A percentile compares a stretch with the other conserved stretches of the same genome.
Conservation (phyloP, 2,329 filamentous ascomycete species). For the Xenoacremonium recifei region DNA sequence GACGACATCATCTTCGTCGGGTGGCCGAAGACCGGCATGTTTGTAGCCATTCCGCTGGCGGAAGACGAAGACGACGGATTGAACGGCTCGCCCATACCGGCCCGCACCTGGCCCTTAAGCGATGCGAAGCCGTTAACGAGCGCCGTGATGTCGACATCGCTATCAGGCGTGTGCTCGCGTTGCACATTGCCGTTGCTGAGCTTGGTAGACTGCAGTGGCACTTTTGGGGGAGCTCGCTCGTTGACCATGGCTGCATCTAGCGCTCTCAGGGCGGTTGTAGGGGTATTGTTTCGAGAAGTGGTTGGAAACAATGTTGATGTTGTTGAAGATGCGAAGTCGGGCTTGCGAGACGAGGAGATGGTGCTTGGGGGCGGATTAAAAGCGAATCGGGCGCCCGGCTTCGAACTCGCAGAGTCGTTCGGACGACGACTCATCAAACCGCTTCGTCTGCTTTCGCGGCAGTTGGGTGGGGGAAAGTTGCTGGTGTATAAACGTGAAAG, state of each 20-base stretch:
- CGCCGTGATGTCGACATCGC: constrained; percentile 33
- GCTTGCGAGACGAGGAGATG: constrained; percentile 14
- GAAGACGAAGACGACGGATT: constrained; percentile 5
- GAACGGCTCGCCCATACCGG: constrained; percentile 11
- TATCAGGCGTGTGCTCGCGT: constrained; percentile 29
- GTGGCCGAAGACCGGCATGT: constrained; percentile 35
- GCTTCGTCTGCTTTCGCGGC: constrained; percentile 6
- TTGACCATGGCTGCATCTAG: constrained; percentile 43
- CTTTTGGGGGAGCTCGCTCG: constrained; percentile 46
- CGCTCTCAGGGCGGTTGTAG: constrained; percentile 14
- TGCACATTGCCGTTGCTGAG: constrained; percentile 26
- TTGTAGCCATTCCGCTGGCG: constrained; percentile 12
- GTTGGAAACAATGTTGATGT: constrained; percentile 3
- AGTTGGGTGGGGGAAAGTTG: constrained; percentile 11
- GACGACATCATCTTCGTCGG: constrained; percentile 45
- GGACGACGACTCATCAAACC: constrained; percentile 3
- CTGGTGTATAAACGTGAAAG: constrained; percentile 11
- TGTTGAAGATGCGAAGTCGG: constrained; percentile 12
- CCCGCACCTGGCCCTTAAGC: constrained; percentile 22
- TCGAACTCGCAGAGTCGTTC: background rate
- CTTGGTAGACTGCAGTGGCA: constrained; percentile 38
- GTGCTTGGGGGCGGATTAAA: constrained; percentile 19
- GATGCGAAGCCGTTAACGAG: constrained; percentile 29
- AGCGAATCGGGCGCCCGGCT: constrained; percentile 18
- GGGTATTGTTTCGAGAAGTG: constrained; percentile 1